phyloP scores from a whole-genome alignment of 805 yeast genomes.

The Kodamaea kaohsiungensis region DNA sequence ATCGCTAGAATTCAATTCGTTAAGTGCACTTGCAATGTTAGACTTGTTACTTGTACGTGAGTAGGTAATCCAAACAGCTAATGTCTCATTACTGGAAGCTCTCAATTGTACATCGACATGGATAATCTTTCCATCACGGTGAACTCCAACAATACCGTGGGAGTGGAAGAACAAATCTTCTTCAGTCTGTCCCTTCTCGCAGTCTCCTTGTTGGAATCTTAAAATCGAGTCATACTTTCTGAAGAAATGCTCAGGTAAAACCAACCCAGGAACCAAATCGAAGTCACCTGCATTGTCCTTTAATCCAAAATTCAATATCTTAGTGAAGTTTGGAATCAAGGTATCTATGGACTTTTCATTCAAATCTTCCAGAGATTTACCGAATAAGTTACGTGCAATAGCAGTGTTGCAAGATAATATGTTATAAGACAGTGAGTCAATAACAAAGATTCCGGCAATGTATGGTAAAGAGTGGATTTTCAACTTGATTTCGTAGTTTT shows the following conservation, averaged over 20 bases:
- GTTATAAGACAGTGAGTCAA: constrained; percentile 50
- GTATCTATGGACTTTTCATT: constrained; percentile 46
- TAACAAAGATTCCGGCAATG: constrained; percentile 81
- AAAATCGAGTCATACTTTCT: constrained; percentile 60
- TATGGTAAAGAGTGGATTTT: constrained; percentile 79
- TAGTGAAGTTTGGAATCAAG: constrained; percentile 64
- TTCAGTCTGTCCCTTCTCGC: constrained; percentile 24
- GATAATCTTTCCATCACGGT: constrained; percentile 65
- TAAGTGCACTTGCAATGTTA: constrained; percentile 26
- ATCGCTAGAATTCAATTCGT: constrained; percentile 21
- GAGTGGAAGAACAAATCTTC: constrained; percentile 58
- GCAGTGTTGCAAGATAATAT: constrained; percentile 79
- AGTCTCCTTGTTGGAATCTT: constrained; percentile 14
- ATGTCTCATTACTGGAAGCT: constrained; percentile 57
- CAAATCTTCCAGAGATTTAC: constrained; percentile 53
- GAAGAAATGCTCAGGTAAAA: constrained; percentile 89
- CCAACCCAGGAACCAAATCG: constrained; percentile 60
- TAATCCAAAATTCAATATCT: constrained; percentile 43
- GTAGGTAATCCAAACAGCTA: constrained; percentile 84
- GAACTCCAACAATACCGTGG: constrained; percentile 67
- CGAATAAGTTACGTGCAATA: constrained; percentile 76
- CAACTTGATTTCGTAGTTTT: constrained; percentile 47
- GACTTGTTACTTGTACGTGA: constrained; percentile 47
- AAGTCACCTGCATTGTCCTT: constrained; percentile 24
- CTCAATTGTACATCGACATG: constrained; percentile 80